Percentiles rank a stretch among this genome's conserved stretches.
phyloP scores from a whole-genome alignment of 306 rosid species.

The Vicia sativa region DNA sequence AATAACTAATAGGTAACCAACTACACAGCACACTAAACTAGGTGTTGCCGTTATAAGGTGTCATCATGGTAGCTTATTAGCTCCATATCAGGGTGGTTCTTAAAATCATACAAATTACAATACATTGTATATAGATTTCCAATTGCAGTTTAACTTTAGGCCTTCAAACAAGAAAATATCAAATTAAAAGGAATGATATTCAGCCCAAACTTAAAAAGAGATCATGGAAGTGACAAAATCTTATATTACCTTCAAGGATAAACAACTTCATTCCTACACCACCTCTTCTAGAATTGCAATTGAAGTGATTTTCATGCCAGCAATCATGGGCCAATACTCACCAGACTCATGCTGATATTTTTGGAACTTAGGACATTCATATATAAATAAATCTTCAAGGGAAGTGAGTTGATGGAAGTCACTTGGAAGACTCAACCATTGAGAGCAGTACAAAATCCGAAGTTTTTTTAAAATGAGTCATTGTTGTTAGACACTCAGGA shows the following conservation, averaged over 20 bases:
- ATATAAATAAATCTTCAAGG: not conserved
- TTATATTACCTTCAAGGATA: not conserved
- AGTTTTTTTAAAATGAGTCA: not conserved
- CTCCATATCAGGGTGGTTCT: not conserved
- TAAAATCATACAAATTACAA: not conserved
- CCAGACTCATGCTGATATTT: not conserved
- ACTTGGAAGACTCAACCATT: not conserved
- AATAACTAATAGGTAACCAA: too few relatives aligned
- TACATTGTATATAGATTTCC: too few relatives aligned
- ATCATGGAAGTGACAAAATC: not conserved
- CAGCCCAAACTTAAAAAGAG: too few relatives aligned
- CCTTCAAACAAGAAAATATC: not conserved
- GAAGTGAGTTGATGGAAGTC: not conserved
- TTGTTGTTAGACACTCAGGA: not conserved
- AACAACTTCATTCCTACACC: not conserved
- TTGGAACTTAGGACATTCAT: not conserved
- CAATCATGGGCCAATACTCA: slow-evolving; percentile 11
- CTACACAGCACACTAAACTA: too few relatives aligned
- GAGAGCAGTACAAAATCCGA: not conserved
- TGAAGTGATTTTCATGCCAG: not conserved
- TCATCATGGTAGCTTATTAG: not conserved
- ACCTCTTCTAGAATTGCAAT: not conserved
- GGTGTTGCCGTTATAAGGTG: not conserved
- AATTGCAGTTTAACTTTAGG: not conserved
- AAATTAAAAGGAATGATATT: not conserved